Conservation (phyloP, 192 early-diverging fungal species). For the Obelidium mucronatum region DNA sequence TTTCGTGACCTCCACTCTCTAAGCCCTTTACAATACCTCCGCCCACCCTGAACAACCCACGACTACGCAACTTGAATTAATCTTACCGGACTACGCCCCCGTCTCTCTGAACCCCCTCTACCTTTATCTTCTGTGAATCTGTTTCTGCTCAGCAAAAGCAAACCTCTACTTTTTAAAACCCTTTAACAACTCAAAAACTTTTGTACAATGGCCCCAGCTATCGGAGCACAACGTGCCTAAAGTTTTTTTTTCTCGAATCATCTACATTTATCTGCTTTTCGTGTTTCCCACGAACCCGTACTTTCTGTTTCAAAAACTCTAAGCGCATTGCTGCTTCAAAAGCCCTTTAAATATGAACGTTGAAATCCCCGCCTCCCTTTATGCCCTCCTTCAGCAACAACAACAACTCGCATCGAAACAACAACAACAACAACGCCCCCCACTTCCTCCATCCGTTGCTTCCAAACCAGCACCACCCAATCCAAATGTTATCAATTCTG, state of each 20-base stretch:
- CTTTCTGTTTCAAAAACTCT: neutral
- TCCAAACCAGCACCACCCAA: neutral
- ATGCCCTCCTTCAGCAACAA: constrained; percentile 41
- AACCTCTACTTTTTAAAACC: constrained; percentile 3
- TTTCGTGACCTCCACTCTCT: constrained; percentile 33
- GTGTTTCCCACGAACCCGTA: neutral
- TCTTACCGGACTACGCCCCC: constrained; percentile 7
- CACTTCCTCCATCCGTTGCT: neutral
- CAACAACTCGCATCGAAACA: neutral
- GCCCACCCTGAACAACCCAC: constrained; percentile 26
- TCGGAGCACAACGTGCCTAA: neutral
- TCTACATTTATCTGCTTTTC: neutral
- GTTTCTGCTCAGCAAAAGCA: neutral
- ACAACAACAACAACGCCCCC: constrained; percentile 2
- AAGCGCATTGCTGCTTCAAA: neutral
- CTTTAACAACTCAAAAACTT: neutral
- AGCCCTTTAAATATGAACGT: constrained; percentile 29
- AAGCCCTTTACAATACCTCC: constrained; percentile 15
- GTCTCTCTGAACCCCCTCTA: constrained; percentile 22
- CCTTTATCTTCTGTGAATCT: neutral
- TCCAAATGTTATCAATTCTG: constrained; percentile 3
- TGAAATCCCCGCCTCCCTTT: constrained; percentile 40
- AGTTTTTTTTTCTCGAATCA: neutral
- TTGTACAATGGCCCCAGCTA: neutral
- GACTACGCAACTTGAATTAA: neutral